Percentiles rank a stretch among this genome's conserved stretches.
phyloP scores from a whole-genome alignment of 208 protist genomes.

The Trypanosoma theileri region DNA sequence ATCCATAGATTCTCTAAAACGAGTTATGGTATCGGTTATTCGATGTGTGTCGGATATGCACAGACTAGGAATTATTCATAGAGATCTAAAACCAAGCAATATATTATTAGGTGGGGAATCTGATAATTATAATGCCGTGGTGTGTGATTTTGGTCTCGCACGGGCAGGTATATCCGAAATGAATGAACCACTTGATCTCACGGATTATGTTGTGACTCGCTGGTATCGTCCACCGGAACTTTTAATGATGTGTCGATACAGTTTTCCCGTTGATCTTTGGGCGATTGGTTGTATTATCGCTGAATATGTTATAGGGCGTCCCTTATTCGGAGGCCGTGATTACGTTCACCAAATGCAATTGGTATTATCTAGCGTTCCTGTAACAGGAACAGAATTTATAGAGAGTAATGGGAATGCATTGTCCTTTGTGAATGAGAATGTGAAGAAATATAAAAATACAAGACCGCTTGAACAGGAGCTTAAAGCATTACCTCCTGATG shows the following conservation, averaged over 20 bases:
- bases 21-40: conserved; percentile 96
- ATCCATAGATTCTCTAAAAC: conserved; percentile 81
- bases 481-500: conserved; percentile 58
- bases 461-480: conserved; percentile 60
- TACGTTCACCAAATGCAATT: conserved; percentile 91
- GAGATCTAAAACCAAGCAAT: conserved; percentile 96
- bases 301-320: conserved; percentile 92
- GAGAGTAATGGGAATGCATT: conserved; percentile 45
- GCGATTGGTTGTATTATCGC: conserved; percentile 98
- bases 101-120: conserved; percentile 88
- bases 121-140: conserved; percentile 80
- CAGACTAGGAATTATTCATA: conserved; percentile 95
- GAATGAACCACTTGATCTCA: conserved; percentile 86
- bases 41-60: conserved; percentile 96
- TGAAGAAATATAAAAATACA: conserved; percentile 63
- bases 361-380: conserved; percentile 73
- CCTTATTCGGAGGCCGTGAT: conserved; percentile 86
- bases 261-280: conserved; percentile 97
- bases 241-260: conserved; percentile 94
- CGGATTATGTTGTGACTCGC: conserved; percentile 97
- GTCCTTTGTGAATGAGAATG: conserved; percentile 69
- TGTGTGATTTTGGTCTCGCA: conserved; percentile 94
- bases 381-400: conserved; percentile 72
- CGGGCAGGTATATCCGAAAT: conserved; percentile 67
- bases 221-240: conserved; percentile 99